These are phyloP conservation scores for Actinomortierella wolfii DNA, from an alignment of 371 early-diverging fungal species.

Conservation along the genomic window DNA sequence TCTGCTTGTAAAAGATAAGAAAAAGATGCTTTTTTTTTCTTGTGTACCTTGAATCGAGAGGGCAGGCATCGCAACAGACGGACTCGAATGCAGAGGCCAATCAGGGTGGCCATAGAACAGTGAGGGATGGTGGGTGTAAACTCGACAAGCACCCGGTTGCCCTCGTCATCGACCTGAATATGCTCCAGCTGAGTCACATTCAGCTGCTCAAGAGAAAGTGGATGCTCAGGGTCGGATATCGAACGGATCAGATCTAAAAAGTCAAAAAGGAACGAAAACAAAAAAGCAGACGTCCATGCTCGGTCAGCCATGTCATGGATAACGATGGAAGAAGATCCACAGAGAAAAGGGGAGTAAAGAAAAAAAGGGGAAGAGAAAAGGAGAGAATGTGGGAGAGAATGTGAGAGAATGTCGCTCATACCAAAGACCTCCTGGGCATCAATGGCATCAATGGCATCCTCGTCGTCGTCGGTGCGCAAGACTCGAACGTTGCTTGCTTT, in stretches of 20 bases:
- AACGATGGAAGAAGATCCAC: background rate
- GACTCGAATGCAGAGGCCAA: constrained; percentile 97
- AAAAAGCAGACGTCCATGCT: too few relatives aligned
- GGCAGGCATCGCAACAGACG: constrained; percentile 87
- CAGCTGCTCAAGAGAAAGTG: constrained; percentile 94
- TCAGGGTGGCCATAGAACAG: constrained; percentile 99
- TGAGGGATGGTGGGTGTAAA: constrained; percentile 99
- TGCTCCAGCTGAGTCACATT: constrained; percentile 90
- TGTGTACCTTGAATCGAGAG: constrained; percentile 80
- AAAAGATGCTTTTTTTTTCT: background rate
- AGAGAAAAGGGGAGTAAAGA: background rate
- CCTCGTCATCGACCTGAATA: constrained; percentile 75
- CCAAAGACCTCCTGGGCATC: constrained; percentile 90
- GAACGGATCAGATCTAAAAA: constrained; percentile 86
- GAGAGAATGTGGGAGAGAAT: background rate
- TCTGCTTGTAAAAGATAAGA: background rate
- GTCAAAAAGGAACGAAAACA: background rate
- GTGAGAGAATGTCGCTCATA: constrained; percentile 13
- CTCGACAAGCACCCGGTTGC: constrained; percentile 71
- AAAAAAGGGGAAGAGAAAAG: background rate
- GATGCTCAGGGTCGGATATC: constrained; percentile 99
- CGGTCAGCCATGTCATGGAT: too few relatives aligned
- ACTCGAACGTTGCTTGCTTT: constrained; percentile 51
- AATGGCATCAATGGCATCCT: constrained; percentile 72
- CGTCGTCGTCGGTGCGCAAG: constrained; percentile 68